A percentile compares a stretch with the other conserved stretches of the same genome.
Conservation (phyloP, 495 filamentous ascomycete species). For the Talaromyces wortmannii region DNA sequence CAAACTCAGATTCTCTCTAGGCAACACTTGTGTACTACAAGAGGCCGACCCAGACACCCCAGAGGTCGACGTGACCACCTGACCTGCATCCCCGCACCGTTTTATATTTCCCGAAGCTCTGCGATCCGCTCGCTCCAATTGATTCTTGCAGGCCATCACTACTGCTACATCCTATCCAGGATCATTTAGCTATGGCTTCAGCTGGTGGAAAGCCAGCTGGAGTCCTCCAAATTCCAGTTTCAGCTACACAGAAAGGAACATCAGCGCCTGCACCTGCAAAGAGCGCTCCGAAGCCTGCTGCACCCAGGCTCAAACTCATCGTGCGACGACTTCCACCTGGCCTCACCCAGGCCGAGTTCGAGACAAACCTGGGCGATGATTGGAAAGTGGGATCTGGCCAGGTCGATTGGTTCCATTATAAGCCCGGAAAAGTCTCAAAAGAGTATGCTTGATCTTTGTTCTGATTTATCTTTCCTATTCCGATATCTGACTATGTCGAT, state of each 20-base stretch:
- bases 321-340: slow-evolving; percentile 80
- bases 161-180: neutral
- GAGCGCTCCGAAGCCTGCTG: slow-evolving; percentile 47
- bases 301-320: slow-evolving; percentile 74
- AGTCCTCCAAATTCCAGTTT: slow-evolving; percentile 52
- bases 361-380: slow-evolving; percentile 65
- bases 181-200: slow-evolving; percentile 16
- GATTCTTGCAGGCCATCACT: too few species aligned
- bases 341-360: slow-evolving; percentile 74
- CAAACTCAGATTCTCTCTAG: neutral
- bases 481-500: slow-evolving; percentile 10
- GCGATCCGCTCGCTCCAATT: neutral
- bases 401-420: slow-evolving; percentile 75
- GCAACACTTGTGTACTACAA: too few species aligned
- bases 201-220: slow-evolving; percentile 41
- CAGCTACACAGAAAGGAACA: slow-evolving; percentile 51
- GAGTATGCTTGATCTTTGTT: slow-evolving; percentile 47
- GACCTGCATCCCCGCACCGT: neutral
- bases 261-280: slow-evolving; percentile 28
- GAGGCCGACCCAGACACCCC: too few species aligned
- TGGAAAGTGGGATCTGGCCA: slow-evolving; percentile 75
- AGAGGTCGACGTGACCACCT: neutral
- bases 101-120: slow-evolving; percentile 4
- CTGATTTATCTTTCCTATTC: too few species aligned
- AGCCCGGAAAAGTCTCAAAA: slow-evolving; percentile 77